Base-by-base conservation (phyloP, 352 stramenopile species). In the Globisporangium radiosum region DNA sequence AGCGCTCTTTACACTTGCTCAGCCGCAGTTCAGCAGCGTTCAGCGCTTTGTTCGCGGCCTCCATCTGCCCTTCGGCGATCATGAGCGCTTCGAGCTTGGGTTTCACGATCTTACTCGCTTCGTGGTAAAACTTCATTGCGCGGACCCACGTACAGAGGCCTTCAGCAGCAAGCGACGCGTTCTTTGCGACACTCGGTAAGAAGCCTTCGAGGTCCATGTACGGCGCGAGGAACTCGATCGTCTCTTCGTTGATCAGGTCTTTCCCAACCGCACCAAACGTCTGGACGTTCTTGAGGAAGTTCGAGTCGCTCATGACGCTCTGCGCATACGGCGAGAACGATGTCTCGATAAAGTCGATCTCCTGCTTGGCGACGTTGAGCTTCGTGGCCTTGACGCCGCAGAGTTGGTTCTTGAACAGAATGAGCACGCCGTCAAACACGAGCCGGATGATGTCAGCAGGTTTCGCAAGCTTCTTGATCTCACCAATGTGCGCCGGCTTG, bases 81-180 rank as follows among this genome's bases (percentile, higher is more conserved):
- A 84, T 88, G 10, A 99, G 81, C 25, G 96, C 96, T 69, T 99
- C 97, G 3, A 99, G 82, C 71, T 99, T 99, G 8, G 97, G 97
- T 68, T 99, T 99, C 13, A 99, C 96, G 62, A 99, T 97, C 70
- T 99, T 99, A 33, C 92, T 98, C 1, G 96, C 97, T 68, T 99
- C 92, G 71, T 99, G 96, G 75, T 99, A 99, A 62, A 96, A 98
- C 65, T 98, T 98, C 97, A 99, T 99, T 1, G 97, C 97, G 40
- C 88, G 77, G 57, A 98, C 96, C 88, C 96, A 99, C 33, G 90
- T 98, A 65, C 97, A 99, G 36, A 99, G 71, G 4, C 96, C 96
- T 69, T 99, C 95, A 1, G 96, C 96, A 50, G 96, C 96, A 4
- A 91, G 85, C 51, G 93, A 98, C 0, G 96, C 97, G 52, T 98